Base-by-base conservation (phyloP, 129 eudicot species). In the Escallonia rubra region DNA sequence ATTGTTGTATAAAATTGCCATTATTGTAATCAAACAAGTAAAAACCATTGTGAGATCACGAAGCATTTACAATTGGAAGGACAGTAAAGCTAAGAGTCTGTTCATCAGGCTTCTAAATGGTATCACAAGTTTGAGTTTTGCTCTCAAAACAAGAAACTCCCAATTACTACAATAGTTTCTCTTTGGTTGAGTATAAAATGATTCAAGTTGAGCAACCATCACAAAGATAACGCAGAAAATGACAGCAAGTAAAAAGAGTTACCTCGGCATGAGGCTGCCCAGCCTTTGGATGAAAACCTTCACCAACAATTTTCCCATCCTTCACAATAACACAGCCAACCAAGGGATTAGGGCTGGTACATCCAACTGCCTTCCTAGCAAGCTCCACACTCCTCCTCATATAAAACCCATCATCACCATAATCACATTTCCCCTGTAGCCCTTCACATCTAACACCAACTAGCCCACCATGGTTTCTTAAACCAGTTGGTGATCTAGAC, bases 201-300 rank as follows among this genome's bases (percentile, higher is more conserved):
- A 23, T 23, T 23, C 34, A 23, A 23, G 34, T 23, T 23, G 34
- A 23, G 34, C 34, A 23, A 23, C 34, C 34, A 23, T 23, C 34
- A 23, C 34, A 0, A 23, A 23, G 34, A 23, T 23, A 23, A 23
- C 0, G 34, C 12, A 50, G 11, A 54, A 34, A 61, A 41, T 16
- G 14, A 64, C 8, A 57, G 44, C 12, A 50, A 61, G 69, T 58
- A 8, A 34, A 0, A 10, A 47, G 38, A 60, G 6, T 75, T 80
- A 89, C 99, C 99, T 94, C 99, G 72, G 96, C 99, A 83, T 94
- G 99, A 74, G 99, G 96, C 54, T 86, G 96, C 2, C 99, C 99
- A 72, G 90, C 97, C 76, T 89, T 94, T 2, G 99, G 99, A 68
- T 94, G 99, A 80, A 89, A 94, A 23, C 99, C 99, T 87, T 94